Conservation (phyloP, 106 monocot species). For the Cymbidium sinense region DNA sequence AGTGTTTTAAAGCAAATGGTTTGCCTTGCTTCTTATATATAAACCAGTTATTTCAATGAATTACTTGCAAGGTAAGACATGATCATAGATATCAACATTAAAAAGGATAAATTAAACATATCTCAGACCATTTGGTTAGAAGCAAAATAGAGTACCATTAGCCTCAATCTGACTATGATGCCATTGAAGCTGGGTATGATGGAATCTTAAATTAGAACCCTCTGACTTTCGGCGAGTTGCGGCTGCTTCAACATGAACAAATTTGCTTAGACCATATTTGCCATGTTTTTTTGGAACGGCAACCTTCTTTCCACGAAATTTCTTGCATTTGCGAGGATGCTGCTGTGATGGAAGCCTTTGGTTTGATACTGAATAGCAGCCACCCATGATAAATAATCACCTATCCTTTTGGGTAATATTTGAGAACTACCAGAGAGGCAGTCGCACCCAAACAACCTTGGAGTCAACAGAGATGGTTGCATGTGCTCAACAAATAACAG, state of each 20-base stretch:
- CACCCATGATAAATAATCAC: slow-evolving; percentile 19
- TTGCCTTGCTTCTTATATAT: not conserved
- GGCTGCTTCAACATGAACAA: slow-evolving; percentile 14
- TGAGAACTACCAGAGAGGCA: not conserved
- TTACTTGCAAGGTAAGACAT: not conserved
- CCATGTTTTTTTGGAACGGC: not conserved
- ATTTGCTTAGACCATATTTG: slow-evolving; percentile 4
- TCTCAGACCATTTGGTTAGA: not conserved
- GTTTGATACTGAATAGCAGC: slow-evolving; percentile 16
- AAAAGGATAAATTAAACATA: not conserved
- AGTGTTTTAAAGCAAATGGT: not conserved
- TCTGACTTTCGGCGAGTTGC: slow-evolving; percentile 34
- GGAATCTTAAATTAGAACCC: slow-evolving; percentile 47
- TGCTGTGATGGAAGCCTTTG: not conserved
- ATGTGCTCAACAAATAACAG: not conserved
- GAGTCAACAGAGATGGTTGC: not conserved
- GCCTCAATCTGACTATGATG: slow-evolving; percentile 43
- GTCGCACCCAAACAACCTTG: not conserved
- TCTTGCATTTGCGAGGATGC: slow-evolving; percentile 13
- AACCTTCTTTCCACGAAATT: slow-evolving; percentile 1
- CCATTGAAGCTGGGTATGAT: slow-evolving; percentile 60
- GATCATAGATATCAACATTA: not conserved
- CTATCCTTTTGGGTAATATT: not conserved
- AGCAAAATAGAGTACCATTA: slow-evolving; percentile 25
- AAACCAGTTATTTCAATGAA: slow-evolving; percentile 1